Base-by-base conservation (phyloP, 2,329 filamentous ascomycete species). In the Neopestalotiopsis sp. region DNA sequence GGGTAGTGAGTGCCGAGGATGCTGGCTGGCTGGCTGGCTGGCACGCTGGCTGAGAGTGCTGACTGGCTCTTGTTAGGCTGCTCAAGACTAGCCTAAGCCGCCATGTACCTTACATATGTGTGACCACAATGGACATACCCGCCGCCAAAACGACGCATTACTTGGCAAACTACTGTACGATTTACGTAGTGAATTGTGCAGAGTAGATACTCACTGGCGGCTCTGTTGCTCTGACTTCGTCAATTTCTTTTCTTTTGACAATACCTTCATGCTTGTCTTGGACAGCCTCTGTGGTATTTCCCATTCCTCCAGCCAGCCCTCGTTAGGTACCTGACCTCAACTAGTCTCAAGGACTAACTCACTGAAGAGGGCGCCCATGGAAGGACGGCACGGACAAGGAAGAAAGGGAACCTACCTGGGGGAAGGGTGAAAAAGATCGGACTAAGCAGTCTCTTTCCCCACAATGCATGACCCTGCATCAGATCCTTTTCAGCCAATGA, bases 381-480 rank as follows among this genome's bases (percentile, higher is more conserved):
- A 38, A 38, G 34, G 34, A 38, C 34, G 9, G 34, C 34, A 38
- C 24, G 24, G 24, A 28, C 24, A 28, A 28, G 24, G 24, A 28
- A 28, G 24, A 28, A 28, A 28, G 24, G 24, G 24, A 28, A 28
- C 24, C 24, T 28, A 4, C 24, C 24, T 28, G 4, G 24, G 24
- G 24, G 24, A 28, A 28, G 24, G 24, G 42, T 14, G 17, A 53
- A 20, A 53, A 17, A 53, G 45, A 53, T 53, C 45, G 45, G 45
- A 24, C 45, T 53, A 53, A 53, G n/a, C 45, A 53, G 45, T 7
- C 45, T 17, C 20, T 20, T 53, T 17, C 45, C 45, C 45, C 14
- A n/a, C 14, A 53, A 53, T 53, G 45, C 45, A 53, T 53, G 45
- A 53, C 45, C 59, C 34, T 62, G 59, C 59, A 40, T 34, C 34